These are phyloP conservation scores for Podospora pseudocomata DNA, from an alignment of 495 filamentous ascomycete genomes.

Conservation along the genomic window DNA sequence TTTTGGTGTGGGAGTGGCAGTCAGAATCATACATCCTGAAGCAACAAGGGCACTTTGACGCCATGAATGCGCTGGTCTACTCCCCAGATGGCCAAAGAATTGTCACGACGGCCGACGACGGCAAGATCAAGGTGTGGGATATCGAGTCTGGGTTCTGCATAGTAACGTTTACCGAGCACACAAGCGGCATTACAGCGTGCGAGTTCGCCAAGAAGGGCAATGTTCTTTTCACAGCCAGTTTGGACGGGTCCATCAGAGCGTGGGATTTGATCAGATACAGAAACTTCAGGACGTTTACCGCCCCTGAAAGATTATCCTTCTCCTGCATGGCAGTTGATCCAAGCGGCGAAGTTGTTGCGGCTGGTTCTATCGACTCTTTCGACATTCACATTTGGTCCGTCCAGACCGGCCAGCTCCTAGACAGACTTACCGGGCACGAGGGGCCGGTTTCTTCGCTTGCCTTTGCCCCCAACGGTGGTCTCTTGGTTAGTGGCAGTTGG, in stretches of 20 bases:
- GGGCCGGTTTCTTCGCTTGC: constrained; percentile 83
- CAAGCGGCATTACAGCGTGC: constrained; percentile 90
- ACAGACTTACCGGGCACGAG: constrained; percentile 87
- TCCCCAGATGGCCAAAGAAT: constrained; percentile 91
- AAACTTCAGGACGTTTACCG: constrained; percentile 95
- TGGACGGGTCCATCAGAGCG: constrained; percentile 89
- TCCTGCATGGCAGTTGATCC: constrained; percentile 94
- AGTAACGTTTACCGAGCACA: constrained; percentile 96
- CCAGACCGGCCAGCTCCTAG: constrained; percentile 92
- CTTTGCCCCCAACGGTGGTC: constrained; percentile 80
- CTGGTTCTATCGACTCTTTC: constrained; percentile 91
- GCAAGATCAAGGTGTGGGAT: constrained; percentile 98
- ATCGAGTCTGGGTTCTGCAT: constrained; percentile 94
- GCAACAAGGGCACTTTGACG: constrained; percentile 94
- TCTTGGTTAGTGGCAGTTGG: constrained; percentile 88
- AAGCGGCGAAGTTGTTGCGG: constrained; percentile 90
- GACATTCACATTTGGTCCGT: constrained; percentile 98
- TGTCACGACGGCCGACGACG: constrained; percentile 90
- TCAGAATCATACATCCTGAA: constrained; percentile 99
- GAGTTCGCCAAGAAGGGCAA: constrained; percentile 92
- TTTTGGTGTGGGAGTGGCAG: constrained; percentile 99
- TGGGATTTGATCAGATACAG: constrained; percentile 97
- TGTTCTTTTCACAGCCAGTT: constrained; percentile 88
- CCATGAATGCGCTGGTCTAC: constrained; percentile 91
- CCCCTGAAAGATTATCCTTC: constrained; percentile 85